Evolutionary conservation across 1,284 basidiomycete species (phyloP), one percentile per base, ranked within the genome.

Genomic region (Moesziomyces parantarcticus): DNA sequence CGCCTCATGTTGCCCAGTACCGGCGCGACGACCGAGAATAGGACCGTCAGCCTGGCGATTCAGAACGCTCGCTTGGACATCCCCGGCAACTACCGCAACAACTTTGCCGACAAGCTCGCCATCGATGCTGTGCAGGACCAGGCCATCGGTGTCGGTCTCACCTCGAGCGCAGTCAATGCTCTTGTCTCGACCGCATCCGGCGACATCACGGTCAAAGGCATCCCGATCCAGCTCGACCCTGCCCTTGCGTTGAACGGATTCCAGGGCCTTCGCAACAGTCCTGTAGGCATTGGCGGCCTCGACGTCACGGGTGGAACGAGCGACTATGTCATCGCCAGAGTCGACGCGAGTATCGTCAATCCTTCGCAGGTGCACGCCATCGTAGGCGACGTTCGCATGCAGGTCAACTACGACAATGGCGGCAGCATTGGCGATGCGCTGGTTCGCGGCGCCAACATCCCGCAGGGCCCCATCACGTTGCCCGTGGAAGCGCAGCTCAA

Each of bases 281-380:
- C 90, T 10, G 87, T 88, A 3, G 85, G 85, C 2, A 87, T 92
- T 14, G 85, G 86, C 36, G 86, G 88, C 70, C 83, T 92, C 56
- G 90, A 92, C 74, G 90, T 92, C 36, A 88, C 87, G 48, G 90
- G 88, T 53, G 91, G 91, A 6, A 91, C 88, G 84, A 66, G 88
- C 0, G 87, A 89, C 74, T 90, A 87, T 78, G 84, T 92, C 21
- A 85, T 91, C 47, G 92, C 92, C 83, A 90, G 86, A 65, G 87
- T 89, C 11, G 84, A 87, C 41, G 76, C 78, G 2, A 47, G 58
- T 29, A 50, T 84, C 16, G 82, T 65, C 72, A 84, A 77, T 40
- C 65, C 79, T 6, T 91, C 90, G 65, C 90, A 90, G 66, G 82
- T 92, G 64, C 91, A 91, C 4, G 89, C 92, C 26, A 88, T 88